Evolutionary conservation across 768 basidiomycete genomes (phyloP).

Genomic region (Mycena amicta): DNA sequence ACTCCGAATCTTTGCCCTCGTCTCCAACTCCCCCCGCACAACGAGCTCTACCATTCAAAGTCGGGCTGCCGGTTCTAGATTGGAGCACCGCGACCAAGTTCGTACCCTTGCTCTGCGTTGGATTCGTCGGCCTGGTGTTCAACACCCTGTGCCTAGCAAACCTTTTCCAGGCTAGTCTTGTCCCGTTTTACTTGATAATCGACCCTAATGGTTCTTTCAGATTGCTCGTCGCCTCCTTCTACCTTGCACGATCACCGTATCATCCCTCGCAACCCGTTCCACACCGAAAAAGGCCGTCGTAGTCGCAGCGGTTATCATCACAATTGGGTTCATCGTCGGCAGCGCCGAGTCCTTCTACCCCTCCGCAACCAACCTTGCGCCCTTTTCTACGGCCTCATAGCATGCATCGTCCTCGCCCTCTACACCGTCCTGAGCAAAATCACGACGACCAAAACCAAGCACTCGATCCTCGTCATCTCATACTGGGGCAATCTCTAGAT

Average conservation of each 20-base stretch:
- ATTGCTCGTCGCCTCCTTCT: slow-evolving; percentile 64
- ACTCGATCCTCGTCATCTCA: slow-evolving; percentile 10
- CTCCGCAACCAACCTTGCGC: slow-evolving; percentile 34
- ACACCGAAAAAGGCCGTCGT: slow-evolving; percentile 44
- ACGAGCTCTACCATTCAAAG: slow-evolving; percentile 16
- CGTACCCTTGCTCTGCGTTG: slow-evolving; percentile 43
- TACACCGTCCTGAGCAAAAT: slow-evolving; percentile 52
- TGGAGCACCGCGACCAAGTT: slow-evolving; percentile 39
- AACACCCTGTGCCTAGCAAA: slow-evolving; percentile 53
- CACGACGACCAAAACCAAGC: slow-evolving; percentile 24
- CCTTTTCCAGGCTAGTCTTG: slow-evolving; percentile 44
- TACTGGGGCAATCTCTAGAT: slow-evolving; percentile 15
- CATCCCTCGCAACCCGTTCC: slow-evolving; percentile 45
- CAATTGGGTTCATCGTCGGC: slow-evolving; percentile 61
- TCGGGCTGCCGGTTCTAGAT: slow-evolving; percentile 44
- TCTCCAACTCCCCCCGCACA: slow-evolving; percentile 23
- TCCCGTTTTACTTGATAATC: background rate
- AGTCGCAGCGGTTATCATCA: slow-evolving; percentile 49
- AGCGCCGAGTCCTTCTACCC: slow-evolving; percentile 40
- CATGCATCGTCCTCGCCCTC: slow-evolving; percentile 51
- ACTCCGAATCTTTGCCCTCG: slow-evolving; percentile 40
- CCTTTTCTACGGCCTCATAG: slow-evolving; percentile 49
- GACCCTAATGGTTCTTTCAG: slow-evolving; percentile 29
- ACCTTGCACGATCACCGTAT: slow-evolving; percentile 59
- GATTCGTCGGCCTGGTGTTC: slow-evolving; percentile 53